Conservation (phyloP, 352 stramenopile species). For the Pythium brachiatum region DNA sequence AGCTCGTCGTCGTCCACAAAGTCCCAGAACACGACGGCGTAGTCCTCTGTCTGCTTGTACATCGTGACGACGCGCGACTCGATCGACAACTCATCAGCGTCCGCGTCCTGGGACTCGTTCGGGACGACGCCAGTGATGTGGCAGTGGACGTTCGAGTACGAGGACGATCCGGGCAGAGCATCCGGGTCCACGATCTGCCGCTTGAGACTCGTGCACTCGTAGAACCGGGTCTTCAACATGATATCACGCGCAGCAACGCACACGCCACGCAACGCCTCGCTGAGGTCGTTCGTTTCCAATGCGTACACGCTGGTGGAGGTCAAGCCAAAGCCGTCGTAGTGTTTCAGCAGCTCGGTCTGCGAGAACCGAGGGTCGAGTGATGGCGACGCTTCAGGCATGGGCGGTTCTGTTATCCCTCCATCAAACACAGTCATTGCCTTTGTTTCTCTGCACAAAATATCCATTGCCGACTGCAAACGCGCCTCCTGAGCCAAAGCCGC, state of each 20-base stretch:
- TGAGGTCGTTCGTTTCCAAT: conserved; percentile 29
- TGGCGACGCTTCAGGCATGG: not conserved
- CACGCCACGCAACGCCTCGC: conserved; percentile 15
- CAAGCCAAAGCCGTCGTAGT: conserved; percentile 21
- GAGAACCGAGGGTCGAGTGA: too few relatives aligned
- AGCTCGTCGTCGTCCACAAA: conserved; percentile 31
- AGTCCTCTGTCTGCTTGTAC: conserved; percentile 24
- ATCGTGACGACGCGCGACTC: conserved; percentile 24
- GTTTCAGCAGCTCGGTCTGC: not conserved
- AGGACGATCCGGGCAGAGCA: not conserved
- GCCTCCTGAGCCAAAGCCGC: conserved; percentile 9
- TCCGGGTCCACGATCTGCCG: conserved; percentile 9
- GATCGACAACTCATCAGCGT: conserved; percentile 8
- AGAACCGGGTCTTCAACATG: conserved; percentile 21
- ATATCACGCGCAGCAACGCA: conserved; percentile 24
- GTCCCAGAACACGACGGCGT: conserved; percentile 28
- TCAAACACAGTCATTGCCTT: not conserved
- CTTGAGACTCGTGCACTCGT: conserved; percentile 22
- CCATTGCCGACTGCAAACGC: conserved; percentile 9
- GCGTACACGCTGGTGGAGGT: conserved; percentile 32
- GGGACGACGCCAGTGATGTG: too few relatives aligned
- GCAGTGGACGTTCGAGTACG: not conserved
- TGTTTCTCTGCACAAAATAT: conserved; percentile 12
- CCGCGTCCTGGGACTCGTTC: not conserved
- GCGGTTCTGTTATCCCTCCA: conserved; percentile 8